A percentile compares a stretch with the other conserved stretches of the same genome.
These are phyloP conservation scores for Aspergillus homomorphus DNA, from an alignment of 495 filamentous ascomycete genomes.

Conservation along the genomic window DNA sequence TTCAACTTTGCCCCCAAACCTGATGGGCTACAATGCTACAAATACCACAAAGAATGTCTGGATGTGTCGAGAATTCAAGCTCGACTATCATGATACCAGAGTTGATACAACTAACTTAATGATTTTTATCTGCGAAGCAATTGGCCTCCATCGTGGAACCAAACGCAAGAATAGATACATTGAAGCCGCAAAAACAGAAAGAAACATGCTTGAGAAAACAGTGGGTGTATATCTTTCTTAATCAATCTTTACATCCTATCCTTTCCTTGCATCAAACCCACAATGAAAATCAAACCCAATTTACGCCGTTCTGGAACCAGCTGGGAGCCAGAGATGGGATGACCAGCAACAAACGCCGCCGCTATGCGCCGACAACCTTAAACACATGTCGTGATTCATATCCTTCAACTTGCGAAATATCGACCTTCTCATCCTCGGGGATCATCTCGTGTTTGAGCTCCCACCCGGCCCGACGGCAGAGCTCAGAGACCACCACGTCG, in stretches of 20 bases:
- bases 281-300: slow-evolving; percentile 15
- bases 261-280: background rate
- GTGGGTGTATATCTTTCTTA: background rate
- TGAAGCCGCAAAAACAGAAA: slow-evolving; percentile 9
- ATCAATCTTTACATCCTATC: background rate
- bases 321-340: slow-evolving; percentile 28
- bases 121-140: too few relatives aligned
- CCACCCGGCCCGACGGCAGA: slow-evolving; percentile 84
- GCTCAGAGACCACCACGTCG: slow-evolving; percentile 85
- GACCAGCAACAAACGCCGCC: slow-evolving; percentile 35
- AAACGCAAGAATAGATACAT: slow-evolving; percentile 7
- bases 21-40: too few relatives aligned
- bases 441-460: slow-evolving; percentile 87
- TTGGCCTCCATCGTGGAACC: background rate
- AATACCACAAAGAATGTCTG: too few relatives aligned
- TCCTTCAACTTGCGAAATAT: slow-evolving; percentile 56
- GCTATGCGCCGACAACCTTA: slow-evolving; percentile 49
- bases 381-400: slow-evolving; percentile 65
- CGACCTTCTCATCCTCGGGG: slow-evolving; percentile 58
- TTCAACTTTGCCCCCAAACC: background rate
- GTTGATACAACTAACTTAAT: too few relatives aligned
- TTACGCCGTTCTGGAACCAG: slow-evolving; percentile 29
- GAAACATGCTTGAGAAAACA: slow-evolving; percentile 5
- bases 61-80: too few relatives aligned
- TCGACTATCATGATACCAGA: too few relatives aligned